These are phyloP conservation scores for Paecilomyces sp. DNA, from an alignment of 2,329 filamentous ascomycete genomes.

Conservation along the genomic window DNA sequence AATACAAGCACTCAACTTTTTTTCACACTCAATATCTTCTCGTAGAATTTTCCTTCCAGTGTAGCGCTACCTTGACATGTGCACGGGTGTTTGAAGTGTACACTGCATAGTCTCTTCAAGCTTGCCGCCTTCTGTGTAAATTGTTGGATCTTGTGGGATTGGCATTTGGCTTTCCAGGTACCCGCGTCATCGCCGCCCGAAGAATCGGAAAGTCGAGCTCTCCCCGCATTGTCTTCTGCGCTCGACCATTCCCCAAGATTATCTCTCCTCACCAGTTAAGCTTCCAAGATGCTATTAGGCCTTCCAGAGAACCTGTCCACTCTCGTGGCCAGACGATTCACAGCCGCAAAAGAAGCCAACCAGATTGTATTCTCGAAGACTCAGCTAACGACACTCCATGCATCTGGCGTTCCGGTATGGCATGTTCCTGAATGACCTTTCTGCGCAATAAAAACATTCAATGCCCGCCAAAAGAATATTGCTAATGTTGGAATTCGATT, in stretches of 20 bases:
- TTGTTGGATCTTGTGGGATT: neutral
- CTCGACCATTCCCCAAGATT: neutral
- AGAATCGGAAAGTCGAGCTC: neutral
- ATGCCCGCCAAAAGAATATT: neutral
- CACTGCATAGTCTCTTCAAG: neutral
- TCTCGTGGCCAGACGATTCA: conserved; percentile 29
- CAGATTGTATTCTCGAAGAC: conserved; percentile 34
- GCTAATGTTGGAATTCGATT: neutral
- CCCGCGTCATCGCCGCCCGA: neutral
- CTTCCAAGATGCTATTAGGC: conserved; percentile 25
- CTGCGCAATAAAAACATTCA: neutral
- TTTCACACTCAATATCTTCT: conserved; percentile 8
- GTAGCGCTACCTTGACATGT: neutral
- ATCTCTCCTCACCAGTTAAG: neutral
- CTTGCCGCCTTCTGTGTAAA: neutral
- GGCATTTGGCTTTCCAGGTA: neutral
- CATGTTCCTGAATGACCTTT: neutral
- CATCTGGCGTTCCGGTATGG: conserved; percentile 27
- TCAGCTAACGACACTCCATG: conserved; percentile 28
- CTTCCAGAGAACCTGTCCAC: conserved; percentile 27
- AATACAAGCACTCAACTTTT: conserved; percentile 5
- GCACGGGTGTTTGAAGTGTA: neutral
- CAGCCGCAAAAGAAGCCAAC: conserved; percentile 27
- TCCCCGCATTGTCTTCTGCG: conserved; percentile 1
- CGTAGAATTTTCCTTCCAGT: neutral